Evolutionary conservation across 73 alveolate species (phyloP).

Genomic region (Paramecium caudatum): DNA sequence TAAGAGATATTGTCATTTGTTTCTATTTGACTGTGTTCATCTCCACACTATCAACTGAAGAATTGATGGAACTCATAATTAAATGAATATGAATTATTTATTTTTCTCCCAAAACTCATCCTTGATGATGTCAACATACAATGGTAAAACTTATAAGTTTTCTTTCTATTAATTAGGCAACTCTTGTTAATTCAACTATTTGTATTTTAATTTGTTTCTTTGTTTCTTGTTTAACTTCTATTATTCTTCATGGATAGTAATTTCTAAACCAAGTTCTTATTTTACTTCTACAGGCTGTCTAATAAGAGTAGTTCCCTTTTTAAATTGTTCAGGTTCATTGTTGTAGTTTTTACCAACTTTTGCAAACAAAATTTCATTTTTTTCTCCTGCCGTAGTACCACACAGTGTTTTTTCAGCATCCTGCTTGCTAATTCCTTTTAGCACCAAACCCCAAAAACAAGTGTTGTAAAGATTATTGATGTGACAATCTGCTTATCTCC

Average conservation of each 20-base stretch:
- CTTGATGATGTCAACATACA: constrained; percentile 51
- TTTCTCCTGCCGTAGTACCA: constrained; percentile 9
- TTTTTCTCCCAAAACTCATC: constrained; percentile 66
- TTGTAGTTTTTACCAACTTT: constrained; percentile 94
- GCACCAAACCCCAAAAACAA: constrained; percentile 29
- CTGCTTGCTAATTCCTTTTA: background rate
- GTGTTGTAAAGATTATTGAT: constrained; percentile 37
- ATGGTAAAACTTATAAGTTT: constrained; percentile 24
- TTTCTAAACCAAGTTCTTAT: background rate
- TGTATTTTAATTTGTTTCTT: constrained; percentile 49
- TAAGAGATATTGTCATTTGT: background rate
- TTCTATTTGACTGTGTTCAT: constrained; percentile 34
- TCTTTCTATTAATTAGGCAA: constrained; percentile 48
- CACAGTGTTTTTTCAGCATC: background rate
- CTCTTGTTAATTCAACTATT: constrained; percentile 17
- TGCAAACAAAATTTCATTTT: constrained; percentile 93
- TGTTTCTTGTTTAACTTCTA: constrained; percentile 22
- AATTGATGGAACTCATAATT: constrained; percentile 17
- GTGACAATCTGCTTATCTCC: constrained; percentile 60
- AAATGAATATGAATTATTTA: background rate
- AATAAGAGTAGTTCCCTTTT: constrained; percentile 78
- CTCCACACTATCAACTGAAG: background rate
- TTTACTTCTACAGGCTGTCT: constrained; percentile 40
- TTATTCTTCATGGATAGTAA: background rate
- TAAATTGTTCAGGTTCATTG: constrained; percentile 88